Evolutionary conservation across 208 protist genomes (phyloP), one percentile per base, ranked within the genome.

Genomic region (Endotrypanum monterogeii): DNA sequence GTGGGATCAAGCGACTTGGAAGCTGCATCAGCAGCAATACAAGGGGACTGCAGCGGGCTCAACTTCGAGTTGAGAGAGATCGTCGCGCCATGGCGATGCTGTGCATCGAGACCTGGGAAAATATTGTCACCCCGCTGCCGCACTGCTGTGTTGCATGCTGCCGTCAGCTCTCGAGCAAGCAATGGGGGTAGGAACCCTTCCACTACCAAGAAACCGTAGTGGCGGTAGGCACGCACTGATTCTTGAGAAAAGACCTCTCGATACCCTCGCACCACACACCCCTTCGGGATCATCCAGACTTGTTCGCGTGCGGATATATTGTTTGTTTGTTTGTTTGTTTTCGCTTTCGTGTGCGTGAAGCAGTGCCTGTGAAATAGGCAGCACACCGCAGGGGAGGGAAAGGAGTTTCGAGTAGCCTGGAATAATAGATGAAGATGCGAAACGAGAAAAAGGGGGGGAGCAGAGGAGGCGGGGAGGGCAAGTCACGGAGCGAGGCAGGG

Each of bases 31-130:
- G 57, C 41, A 32, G 65, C 48, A 1, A 32, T 32, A 5, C 56
- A 56, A 5, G 78, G 72, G 20, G 32, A 25, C 9, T 70, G 6
- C 25, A 52, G 71, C 3, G 78, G 75, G 16, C 66, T 56, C 77
- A 86, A 67, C 14, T 73, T 61, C 2, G 78, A 82, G 41, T 82
- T 58, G 32, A 91, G 78, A 0, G 78, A 58, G 0, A 82, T 39
- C 28, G 70, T 83, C 16, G 82, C 82, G 51, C 76, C 79, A 66
- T 83, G 67, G n/a, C 70, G 76, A 32, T 81, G 76, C 25, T 90
- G 77, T 7, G 83, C 76, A 73, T 95, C 90, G 32, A 92, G 76
- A 28, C 75, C 90, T 8, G 90, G 90, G 60, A 93, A 93, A 28
- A 90, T 63, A 54, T 81, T 63, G 0, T 67, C 44, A 44, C 90